A percentile compares a stretch with the other conserved stretches of the same genome.
Evolutionary conservation across 352 stramenopile species (phyloP).

Genomic region (Globisporangium recalcitrans): DNA sequence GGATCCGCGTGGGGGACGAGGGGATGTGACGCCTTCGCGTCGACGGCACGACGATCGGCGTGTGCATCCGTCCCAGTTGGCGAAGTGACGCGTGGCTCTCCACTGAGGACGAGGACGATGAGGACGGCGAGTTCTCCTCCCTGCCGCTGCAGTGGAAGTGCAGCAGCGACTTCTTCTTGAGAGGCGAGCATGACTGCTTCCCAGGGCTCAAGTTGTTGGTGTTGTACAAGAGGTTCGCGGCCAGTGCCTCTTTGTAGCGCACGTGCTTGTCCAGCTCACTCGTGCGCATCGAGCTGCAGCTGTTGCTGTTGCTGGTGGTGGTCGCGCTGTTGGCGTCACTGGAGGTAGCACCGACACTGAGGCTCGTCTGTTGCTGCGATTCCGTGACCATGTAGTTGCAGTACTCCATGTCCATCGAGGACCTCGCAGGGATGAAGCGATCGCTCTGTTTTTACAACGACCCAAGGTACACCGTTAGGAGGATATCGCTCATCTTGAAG

Average conservation of each 20-base stretch:
- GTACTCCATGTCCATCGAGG: slow-evolving; percentile 40
- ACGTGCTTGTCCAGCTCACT: slow-evolving; percentile 27
- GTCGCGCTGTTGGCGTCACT: background rate
- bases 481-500: background rate
- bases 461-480: background rate
- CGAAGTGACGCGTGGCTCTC: slow-evolving; percentile 18
- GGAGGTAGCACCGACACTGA: background rate
- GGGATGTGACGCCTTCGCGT: slow-evolving; percentile 24
- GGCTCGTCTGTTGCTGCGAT: background rate
- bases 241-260: slow-evolving; percentile 30
- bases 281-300: background rate
- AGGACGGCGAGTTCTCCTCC: slow-evolving; percentile 9
- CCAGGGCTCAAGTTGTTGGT: slow-evolving; percentile 5
- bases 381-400: slow-evolving; percentile 33
- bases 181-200: slow-evolving; percentile 8
- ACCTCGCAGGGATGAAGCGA: slow-evolving; percentile 41
- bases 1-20: slow-evolving; percentile 65
- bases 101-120: background rate
- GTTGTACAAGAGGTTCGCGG: slow-evolving; percentile 28
- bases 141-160: slow-evolving; percentile 19
- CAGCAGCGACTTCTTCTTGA: slow-evolving; percentile 21
- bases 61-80: slow-evolving; percentile 9
- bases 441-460: slow-evolving; percentile 21
- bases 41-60: background rate
- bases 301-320: background rate